Evolutionary conservation across 2,329 filamentous ascomycete genomes (phyloP), one percentile per base, ranked within the genome.

Genomic region (Stachybotrys echinatus): DNA sequence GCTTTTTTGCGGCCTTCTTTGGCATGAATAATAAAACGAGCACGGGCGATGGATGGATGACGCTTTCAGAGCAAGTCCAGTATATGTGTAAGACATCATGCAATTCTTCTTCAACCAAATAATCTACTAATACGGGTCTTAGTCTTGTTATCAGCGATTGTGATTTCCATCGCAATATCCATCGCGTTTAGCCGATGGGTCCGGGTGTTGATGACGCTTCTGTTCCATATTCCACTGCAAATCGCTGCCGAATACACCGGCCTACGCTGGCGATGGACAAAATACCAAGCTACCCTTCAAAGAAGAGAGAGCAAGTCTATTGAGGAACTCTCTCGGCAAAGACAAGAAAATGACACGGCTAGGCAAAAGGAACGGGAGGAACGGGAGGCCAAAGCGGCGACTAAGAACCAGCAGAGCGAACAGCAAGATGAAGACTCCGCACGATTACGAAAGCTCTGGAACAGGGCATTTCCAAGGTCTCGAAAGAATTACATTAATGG

Each of bases 1-100:
- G 66, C 0, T 72, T 71, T 55, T 63, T 71, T 47, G 61, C 68
- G 0, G 64, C 62, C 17, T 54, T 72, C 3, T 72, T 72, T 31
- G 70, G 68, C 0, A 71, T 72, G 68, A 71, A 71, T 48, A 59
- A 60, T 5, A 40, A 19, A 0, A 55, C 61, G 8, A 47, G 23
- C 23, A 47, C 23, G 17, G 45, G 34, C 5, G 23, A 31, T 17
- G 6, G 19, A 12, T 47, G 45, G 45, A 47, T 47, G 45, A 17
- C 45, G 17, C 45, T 47, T 4, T 14, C 23, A 17, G 10, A 47
- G 18, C 45, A 47, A 20, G 38, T 37, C 14, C n/a, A 21, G 18
- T 47, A 47, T 20, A 47, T 47, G 45, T 47, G 40, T 43, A 43
- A 43, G 40, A 19, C 18, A 37, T 21, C 39, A n/a, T 18, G 14